Base-by-base conservation (phyloP, 306 rosid species). In the Chamaecrista fasciculata region DNA sequence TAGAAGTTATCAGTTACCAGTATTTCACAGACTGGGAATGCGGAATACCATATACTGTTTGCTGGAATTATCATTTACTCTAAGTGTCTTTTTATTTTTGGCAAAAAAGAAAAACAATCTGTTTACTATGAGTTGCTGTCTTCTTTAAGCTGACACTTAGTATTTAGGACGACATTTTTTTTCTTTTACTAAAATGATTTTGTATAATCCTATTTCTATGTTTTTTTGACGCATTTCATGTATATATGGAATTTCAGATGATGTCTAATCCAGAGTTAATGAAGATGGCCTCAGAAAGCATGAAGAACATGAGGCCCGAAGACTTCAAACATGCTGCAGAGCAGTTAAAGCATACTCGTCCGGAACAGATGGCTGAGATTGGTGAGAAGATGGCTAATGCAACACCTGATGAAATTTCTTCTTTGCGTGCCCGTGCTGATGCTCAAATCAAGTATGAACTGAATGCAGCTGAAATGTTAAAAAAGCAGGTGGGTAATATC, bases 321-420 rank as follows among this genome's bases (percentile, higher is more conserved):
- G 97, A 94, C 79, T 85, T 89, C 58, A 91, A 79, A 65, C 33
- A 71, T 29, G 99, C 97, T 64, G 96, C 96, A 0, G 96, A 94
- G 44, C 97, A 91, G 81, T 78, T 94, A 76, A 91, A 91, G 84
- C 87, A 87, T 70, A 82, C 99, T 0, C 87, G 86, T 16, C 99
- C 99, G 0, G 99, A 94, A 72, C 95, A 94, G 71, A 94, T 94
- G 89, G 96, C 95, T 39, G 91, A 94, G 87, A 87, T 94, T 66
- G 91, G 97, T 40, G 88, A 94, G 58, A 88, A 88, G 89, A 88
- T 91, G 92, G 91, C 96, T 20, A 88, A 56, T 77, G 86, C 95
- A 9, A 16, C 88, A 5, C 95, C 99, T 8, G 97, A 94, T 48
- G 99, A 94, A 71, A 65, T 94, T 23, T 92, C 96, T 1, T 74